phyloP scores from a whole-genome alignment of 2,329 filamentous ascomycete species.

The Colletotrichum costaricense region DNA sequence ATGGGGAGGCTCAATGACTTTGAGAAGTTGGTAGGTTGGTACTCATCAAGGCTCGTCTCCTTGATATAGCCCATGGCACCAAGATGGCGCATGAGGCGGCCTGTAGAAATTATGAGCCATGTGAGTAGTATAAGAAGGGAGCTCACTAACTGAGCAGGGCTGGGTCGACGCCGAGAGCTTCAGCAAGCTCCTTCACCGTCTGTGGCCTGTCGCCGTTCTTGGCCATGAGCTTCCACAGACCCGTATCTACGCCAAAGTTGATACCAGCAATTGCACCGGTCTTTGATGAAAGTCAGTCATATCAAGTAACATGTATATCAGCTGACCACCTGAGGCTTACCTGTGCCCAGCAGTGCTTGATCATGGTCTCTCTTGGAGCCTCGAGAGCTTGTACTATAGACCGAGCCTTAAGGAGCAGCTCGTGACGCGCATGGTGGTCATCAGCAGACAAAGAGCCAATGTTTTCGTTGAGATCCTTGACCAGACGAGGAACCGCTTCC shows the following conservation, averaged over 20 bases:
- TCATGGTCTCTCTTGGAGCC: constrained; percentile 60
- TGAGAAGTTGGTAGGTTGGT: constrained; percentile 51
- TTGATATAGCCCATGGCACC: constrained; percentile 52
- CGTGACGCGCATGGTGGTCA: constrained; percentile 38
- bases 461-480: constrained; percentile 24
- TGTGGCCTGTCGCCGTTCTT: constrained; percentile 43
- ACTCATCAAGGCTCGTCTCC: constrained; percentile 49
- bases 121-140: no score
- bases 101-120: neutral
- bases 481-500: constrained; percentile 26
- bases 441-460: neutral
- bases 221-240: constrained; percentile 49
- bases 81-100: constrained; percentile 50
- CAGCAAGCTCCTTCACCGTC: constrained; percentile 45
- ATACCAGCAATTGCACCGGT: constrained; percentile 41
- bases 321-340: constrained; percentile 34
- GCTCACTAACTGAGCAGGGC: neutral
- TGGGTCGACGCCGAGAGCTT: constrained; percentile 41
- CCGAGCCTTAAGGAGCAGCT: constrained; percentile 49
- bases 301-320: neutral
- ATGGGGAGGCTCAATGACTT: constrained; percentile 47
- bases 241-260: constrained; percentile 47
- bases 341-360: constrained; percentile 58
- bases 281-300: constrained; percentile 18
- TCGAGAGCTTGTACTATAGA: constrained; percentile 49